A percentile compares a stretch with the other conserved stretches of the same genome.
Evolutionary conservation across 1,284 basidiomycete species (phyloP).

Genomic region (Erythrobasidium hasegawianum): DNA sequence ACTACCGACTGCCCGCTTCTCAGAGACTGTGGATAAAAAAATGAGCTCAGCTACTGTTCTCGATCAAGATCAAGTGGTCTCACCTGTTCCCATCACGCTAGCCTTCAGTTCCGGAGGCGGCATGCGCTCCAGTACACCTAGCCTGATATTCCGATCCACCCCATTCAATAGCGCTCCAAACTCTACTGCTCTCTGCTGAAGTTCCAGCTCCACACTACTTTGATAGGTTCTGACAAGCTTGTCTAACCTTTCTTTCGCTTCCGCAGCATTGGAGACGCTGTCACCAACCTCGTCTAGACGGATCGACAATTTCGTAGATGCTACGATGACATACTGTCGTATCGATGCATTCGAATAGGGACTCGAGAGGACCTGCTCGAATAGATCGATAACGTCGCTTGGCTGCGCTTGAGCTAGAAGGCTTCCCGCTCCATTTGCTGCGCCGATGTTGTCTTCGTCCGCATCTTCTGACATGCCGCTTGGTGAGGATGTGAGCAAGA

Average conservation of each 20-base stretch:
- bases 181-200: conserved; percentile 94
- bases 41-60: too few relatives aligned
- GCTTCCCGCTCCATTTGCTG: neutral
- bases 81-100: conserved; percentile 84
- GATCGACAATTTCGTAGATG: conserved; percentile 84
- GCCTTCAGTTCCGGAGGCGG: conserved; percentile 93
- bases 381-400: conserved; percentile 74
- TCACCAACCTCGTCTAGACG: conserved; percentile 54
- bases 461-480: conserved; percentile 75
- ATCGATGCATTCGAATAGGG: conserved; percentile 89
- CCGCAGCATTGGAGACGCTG: neutral
- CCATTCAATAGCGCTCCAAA: conserved; percentile 75
- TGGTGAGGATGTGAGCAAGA: conserved; percentile 57
- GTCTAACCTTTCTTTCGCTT: conserved; percentile 64
- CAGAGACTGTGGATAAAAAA: conserved; percentile 61
- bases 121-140: conserved; percentile 96
- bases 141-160: conserved; percentile 61
- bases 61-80: conserved; percentile 41
- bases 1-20: conserved; percentile 88
- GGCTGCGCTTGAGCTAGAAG: conserved; percentile 19
- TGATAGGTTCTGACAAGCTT: conserved; percentile 72
- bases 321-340: conserved; percentile 86
- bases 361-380: conserved; percentile 83
- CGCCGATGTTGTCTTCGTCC: conserved; percentile 57
- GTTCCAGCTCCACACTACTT: conserved; percentile 83